phyloP scores from a whole-genome alignment of 1,139 yeast species.

The Meyerozyma sp. region DNA sequence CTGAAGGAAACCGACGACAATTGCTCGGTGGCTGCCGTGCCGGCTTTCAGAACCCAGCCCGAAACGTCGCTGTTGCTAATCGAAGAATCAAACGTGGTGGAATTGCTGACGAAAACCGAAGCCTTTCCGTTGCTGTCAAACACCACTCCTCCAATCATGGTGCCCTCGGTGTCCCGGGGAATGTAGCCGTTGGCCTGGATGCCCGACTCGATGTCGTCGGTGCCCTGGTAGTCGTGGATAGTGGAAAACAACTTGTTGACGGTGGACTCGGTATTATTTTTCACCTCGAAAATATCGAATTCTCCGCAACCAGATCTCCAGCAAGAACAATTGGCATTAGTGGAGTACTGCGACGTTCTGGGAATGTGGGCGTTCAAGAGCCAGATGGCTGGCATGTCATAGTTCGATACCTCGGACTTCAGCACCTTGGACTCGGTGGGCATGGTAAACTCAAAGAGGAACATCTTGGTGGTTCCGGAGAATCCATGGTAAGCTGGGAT shows the following conservation, averaged over 20 bases:
- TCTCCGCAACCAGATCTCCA: conserved; percentile 98
- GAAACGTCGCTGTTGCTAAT: conserved; percentile 29
- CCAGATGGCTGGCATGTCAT: conserved; percentile 97
- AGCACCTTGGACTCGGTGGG: conserved; percentile 55
- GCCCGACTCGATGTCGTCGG: conserved; percentile 43
- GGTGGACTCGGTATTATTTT: conserved; percentile 54
- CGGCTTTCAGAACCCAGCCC: conserved; percentile 28
- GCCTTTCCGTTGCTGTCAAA: conserved; percentile 59
- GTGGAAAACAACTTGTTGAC: conserved; percentile 72
- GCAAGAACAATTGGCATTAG: conserved; percentile 79
- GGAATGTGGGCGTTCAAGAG: conserved; percentile 90
- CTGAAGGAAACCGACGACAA: conserved; percentile 12
- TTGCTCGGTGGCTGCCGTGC: conserved; percentile 16
- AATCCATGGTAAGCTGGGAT: conserved; percentile 94
- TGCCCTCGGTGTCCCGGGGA: conserved; percentile 40
- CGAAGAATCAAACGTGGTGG: conserved; percentile 41
- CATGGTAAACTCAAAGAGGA: conserved; percentile 87
- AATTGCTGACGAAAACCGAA: conserved; percentile 56
- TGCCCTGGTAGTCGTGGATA: conserved; percentile 84
- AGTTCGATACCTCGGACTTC: conserved; percentile 40
- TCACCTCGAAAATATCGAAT: conserved; percentile 78
- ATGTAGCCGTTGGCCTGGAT: conserved; percentile 54
- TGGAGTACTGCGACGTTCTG: conserved; percentile 76
- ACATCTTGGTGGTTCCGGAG: conserved; percentile 72
- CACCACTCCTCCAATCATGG: conserved; percentile 67